Base-by-base conservation (phyloP, 2,329 filamentous ascomycete species). In the Epichloe aotearoae region DNA sequence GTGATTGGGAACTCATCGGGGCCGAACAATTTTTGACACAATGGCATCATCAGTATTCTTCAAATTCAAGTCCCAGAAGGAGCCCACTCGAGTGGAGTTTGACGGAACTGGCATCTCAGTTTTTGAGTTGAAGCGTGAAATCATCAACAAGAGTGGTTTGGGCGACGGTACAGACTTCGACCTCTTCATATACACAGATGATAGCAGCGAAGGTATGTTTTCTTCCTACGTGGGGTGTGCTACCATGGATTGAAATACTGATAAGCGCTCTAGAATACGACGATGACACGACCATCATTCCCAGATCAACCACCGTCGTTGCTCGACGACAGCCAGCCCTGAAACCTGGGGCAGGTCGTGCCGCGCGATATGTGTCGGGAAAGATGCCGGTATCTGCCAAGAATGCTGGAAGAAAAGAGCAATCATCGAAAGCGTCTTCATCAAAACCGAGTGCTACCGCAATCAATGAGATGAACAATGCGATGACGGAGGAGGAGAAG, bases 1-100 rank as follows among this genome's bases (percentile, higher is more conserved):
- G 58, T 64, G 59, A 59, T 55, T 56, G 61, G 56, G 56, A 59
- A 51, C 52, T 50, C 12, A 34, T 23, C 23, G 37, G 40, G 49
- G 55, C 23, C 45, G 56, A 55, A 47, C 19, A 23, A 50, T 50
- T 73, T 46, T n/a, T 30, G 38, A 81, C 39, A 44, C 63, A 63
- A 96, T 96, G 90, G 82, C 88, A 66, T 95, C 93, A 52, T 97
- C 90, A 58, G 93, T 98, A 65, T 97, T 96, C 73, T 98, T 96
- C 86, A 95, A 95, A 73, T 98, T 98, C 83, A 97, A 96, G 73
- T 97, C 91, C 60, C 89, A 94, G 66, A 96, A 89, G 73, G 93
- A 97, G 66, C 88, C 89, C 54, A 88, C 88, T 52, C 83, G 90
- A 64, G 89, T 98, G 62, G 87, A 90, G 64, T 97, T 98, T 69